A percentile compares a stretch with the other conserved stretches of the same genome.
Evolutionary conservation across 257 asterid genomes (phyloP).

Genomic region (Anisodus acutangulus): DNA sequence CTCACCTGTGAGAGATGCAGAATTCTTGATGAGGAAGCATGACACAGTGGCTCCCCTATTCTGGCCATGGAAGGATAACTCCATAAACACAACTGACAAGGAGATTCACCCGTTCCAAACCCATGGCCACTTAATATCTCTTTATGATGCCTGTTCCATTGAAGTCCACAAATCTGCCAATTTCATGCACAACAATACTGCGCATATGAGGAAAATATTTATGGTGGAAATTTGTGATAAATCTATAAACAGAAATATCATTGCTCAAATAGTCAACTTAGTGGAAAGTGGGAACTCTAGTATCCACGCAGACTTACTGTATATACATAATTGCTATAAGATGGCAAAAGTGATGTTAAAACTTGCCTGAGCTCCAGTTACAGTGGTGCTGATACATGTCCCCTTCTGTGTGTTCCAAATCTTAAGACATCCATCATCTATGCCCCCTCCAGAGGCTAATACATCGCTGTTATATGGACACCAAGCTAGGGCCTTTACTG

Average conservation of each 20-base stretch:
- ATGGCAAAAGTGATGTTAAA: not conserved
- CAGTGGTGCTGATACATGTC: conserved; percentile 55
- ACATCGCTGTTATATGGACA: conserved; percentile 64
- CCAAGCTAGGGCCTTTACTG: conserved; percentile 91
- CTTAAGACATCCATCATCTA: conserved; percentile 58
- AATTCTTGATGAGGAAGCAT: conserved; percentile 47
- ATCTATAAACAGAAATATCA: not conserved
- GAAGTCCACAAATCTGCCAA: conserved; percentile 65
- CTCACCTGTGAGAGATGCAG: conserved; percentile 75
- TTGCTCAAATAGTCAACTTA: not conserved
- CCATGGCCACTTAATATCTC: conserved; percentile 87
- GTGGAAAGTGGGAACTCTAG: not conserved
- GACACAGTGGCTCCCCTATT: conserved; percentile 47
- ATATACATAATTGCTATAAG: not conserved
- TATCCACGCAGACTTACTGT: not conserved
- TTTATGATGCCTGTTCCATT: conserved; percentile 73
- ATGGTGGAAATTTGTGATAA: not conserved
- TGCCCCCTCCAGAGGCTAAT: conserved; percentile 88
- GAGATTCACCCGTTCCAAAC: conserved; percentile 39
- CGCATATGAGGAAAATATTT: not conserved
- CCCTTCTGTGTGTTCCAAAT: conserved; percentile 71
- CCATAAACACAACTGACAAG: conserved; percentile 65
- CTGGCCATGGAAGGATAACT: conserved; percentile 77
- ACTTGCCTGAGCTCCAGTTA: conserved; percentile 68
- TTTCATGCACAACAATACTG: not conserved